Evolutionary conservation across 75 land plant species (phyloP).

Genomic region (Selaginella moellendorffii): DNA sequence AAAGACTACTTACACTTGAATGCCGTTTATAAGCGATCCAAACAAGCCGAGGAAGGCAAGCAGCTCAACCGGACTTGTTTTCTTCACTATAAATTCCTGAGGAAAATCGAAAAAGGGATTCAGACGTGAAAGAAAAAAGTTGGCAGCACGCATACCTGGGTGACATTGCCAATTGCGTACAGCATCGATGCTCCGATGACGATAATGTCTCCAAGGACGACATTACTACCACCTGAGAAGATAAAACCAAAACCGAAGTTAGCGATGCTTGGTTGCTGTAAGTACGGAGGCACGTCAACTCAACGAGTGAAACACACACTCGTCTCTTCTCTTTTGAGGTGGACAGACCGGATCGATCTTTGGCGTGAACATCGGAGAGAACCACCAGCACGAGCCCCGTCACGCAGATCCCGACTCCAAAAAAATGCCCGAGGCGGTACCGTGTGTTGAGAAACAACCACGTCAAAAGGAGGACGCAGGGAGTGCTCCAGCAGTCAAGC

Average conservation of each 20-base stretch:
- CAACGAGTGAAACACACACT: background rate
- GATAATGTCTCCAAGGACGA: constrained; percentile 69
- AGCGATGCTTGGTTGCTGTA: no score
- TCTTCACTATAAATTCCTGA: constrained; percentile 87
- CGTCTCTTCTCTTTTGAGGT: background rate
- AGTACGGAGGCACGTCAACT: no score
- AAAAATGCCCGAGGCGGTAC: constrained; percentile 44
- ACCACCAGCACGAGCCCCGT: constrained; percentile 71
- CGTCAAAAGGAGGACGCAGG: constrained; percentile 74
- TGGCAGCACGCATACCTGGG: constrained; percentile 42
- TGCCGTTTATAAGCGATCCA: constrained; percentile 74
- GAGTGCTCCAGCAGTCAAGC: constrained; percentile 93
- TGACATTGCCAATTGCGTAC: constrained; percentile 75
- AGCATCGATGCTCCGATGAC: constrained; percentile 63
- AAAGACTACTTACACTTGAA: constrained; percentile 85
- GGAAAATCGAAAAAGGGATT: no score
- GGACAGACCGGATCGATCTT: constrained; percentile 53
- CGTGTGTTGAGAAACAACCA: constrained; percentile 70
- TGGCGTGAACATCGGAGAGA: constrained; percentile 84
- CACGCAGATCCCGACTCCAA: constrained; percentile 64
- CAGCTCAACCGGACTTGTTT: constrained; percentile 65
- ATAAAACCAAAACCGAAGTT: no score
- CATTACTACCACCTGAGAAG: constrained; percentile 58
- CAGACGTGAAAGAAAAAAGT: no score
- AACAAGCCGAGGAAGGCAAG: constrained; percentile 85